Conservation (phyloP, 352 stramenopile genomes). For the Lagenidium sp. region DNA sequence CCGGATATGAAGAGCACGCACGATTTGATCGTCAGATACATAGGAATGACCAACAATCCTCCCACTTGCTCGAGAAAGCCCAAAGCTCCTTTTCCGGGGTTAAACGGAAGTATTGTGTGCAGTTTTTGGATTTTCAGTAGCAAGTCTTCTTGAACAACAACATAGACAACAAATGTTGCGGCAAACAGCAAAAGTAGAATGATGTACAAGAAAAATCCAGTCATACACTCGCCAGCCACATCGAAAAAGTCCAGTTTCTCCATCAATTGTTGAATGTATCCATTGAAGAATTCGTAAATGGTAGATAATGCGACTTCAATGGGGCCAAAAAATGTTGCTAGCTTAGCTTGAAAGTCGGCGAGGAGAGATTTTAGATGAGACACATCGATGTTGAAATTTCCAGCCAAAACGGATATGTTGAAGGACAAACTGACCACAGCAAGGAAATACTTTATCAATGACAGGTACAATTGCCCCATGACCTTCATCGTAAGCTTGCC, state of each 20-base stretch:
- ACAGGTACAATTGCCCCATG: constrained; percentile 13
- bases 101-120: constrained; percentile 27
- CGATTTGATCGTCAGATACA: constrained; percentile 50
- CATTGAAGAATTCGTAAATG: constrained; percentile 29
- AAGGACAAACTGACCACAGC: constrained; percentile 46
- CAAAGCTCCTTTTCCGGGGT: constrained; percentile 19
- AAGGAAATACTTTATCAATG: constrained; percentile 37
- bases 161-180: constrained; percentile 36
- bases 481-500: constrained; percentile 21
- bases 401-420: constrained; percentile 41
- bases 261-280: constrained; percentile 22
- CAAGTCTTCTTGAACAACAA: constrained; percentile 52
- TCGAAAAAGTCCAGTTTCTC: constrained; percentile 20
- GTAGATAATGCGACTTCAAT: constrained; percentile 12
- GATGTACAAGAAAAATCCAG: constrained; percentile 26
- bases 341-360: constrained; percentile 7
- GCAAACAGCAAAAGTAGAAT: constrained; percentile 21
- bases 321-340: constrained; percentile 18
- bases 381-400: constrained; percentile 20
- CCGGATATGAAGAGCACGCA: constrained; percentile 46
- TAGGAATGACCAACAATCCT: constrained; percentile 36
- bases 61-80: constrained; percentile 32
- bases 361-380: constrained; percentile 11
- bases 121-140: constrained; percentile 48
- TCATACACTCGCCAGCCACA: constrained; percentile 21